phyloP scores from a whole-genome alignment of 768 basidiomycete species.

The Asterophora parasitica region DNA sequence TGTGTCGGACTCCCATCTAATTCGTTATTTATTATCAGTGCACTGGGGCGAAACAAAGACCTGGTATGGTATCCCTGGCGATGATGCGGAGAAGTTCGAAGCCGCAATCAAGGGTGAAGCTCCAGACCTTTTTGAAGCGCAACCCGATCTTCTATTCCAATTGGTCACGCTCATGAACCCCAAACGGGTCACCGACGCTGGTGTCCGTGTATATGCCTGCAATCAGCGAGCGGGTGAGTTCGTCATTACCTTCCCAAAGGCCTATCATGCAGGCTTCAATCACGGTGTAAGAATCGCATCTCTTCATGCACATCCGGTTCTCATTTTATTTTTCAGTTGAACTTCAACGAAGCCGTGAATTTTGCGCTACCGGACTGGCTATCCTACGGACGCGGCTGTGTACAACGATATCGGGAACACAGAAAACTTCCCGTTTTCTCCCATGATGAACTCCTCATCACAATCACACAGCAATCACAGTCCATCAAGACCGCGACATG shows the following conservation, averaged over 20 bases:
- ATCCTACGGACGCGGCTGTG: constrained; percentile 79
- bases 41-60: constrained; percentile 99
- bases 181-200: constrained; percentile 76
- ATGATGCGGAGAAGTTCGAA: constrained; percentile 94
- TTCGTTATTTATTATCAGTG: constrained; percentile 48
- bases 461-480: constrained; percentile 94
- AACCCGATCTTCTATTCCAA: constrained; percentile 95
- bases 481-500: constrained; percentile 91
- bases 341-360: constrained; percentile 99
- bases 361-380: constrained; percentile 98
- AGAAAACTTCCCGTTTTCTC: constrained; percentile 95
- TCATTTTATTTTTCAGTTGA: constrained; percentile 54
- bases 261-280: constrained; percentile 97
- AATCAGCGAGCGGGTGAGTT: constrained; percentile 98
- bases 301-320: constrained; percentile 12
- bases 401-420: constrained; percentile 85
- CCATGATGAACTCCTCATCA: constrained; percentile 93
- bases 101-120: constrained; percentile 92
- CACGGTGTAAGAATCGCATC: constrained; percentile 71
- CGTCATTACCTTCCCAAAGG: constrained; percentile 96
- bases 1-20: not conserved
- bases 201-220: constrained; percentile 88
- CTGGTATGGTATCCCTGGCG: constrained; percentile 98
- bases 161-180: constrained; percentile 98
- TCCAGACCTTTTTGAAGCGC: constrained; percentile 96